Base-by-base conservation (phyloP, 768 basidiomycete species). In the Kwoniella dejecticola region DNA sequence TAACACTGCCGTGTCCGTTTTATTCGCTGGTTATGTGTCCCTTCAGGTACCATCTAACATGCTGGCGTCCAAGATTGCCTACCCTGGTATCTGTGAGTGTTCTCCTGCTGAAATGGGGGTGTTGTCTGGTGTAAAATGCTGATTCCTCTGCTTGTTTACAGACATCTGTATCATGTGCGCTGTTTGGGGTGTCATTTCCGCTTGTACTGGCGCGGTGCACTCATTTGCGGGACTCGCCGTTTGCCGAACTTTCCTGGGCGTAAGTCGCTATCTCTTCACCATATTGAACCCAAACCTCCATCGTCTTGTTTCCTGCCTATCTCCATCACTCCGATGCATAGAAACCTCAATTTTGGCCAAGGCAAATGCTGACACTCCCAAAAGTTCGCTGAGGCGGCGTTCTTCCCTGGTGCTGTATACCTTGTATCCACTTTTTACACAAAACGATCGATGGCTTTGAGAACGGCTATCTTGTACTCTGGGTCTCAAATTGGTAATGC, bases 11-110 rank as follows among this genome's bases (percentile, higher is more conserved):
- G 69, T 79, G 3, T 67, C 74, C 3, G 59, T 79, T 31, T 63
- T 79, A 12, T 77, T 76, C 53, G 73, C 68, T 33, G 74, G 76
- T 45, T 79, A 79, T 55, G 67, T 75, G 47, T 47, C 68, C 4
- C 66, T 75, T 21, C 74, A 76, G 44, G 58, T 75, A 13, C 75
- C 74, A 8, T 74, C 70, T 24, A 77, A 78, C 63, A 75, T 78
- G 66, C 27, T 78, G 29, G 62, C 65, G 11, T 57, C 67, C 26
- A 74, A 75, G 56, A 70, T 75, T 62, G 57, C 52, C 31, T 61
- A 61, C 15, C 76, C 74, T 0, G 71, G 67, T 33, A 38, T 68
- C 36, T 79, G 66, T 68, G 46, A 60, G 66, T 61, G 11, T 7
- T 33, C 11, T 27, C 17, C 6, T n/a, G n/a, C n/a, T n/a, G n/a